Evolutionary conservation across 2,329 filamentous ascomycete species (phyloP).

Genomic region (Fusarium annulatum): DNA sequence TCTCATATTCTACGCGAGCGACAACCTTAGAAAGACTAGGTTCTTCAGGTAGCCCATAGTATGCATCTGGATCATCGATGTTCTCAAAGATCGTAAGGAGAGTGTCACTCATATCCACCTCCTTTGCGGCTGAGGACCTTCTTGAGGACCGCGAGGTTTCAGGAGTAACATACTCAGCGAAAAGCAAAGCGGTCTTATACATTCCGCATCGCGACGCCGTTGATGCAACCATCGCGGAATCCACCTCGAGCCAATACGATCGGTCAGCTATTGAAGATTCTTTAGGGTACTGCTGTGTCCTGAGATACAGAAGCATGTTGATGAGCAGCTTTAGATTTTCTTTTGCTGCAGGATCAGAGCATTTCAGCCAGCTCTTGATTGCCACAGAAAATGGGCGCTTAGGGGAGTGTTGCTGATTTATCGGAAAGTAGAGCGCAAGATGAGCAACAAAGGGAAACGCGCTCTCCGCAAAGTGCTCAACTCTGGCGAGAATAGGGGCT

Average conservation of each 20-base stretch:
- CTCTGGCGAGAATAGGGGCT: conserved; percentile 70
- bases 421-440: conserved; percentile 77
- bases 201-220: conserved; percentile 84
- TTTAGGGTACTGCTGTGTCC: conserved; percentile 78
- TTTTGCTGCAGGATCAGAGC: conserved; percentile 53
- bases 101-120: conserved; percentile 71
- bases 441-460: conserved; percentile 89
- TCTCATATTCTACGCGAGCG: conserved; percentile 87
- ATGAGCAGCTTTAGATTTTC: conserved; percentile 79
- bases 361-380: conserved; percentile 71
- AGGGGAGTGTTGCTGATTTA: conserved; percentile 68
- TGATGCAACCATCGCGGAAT: conserved; percentile 75
- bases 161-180: conserved; percentile 78
- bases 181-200: conserved; percentile 86
- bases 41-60: conserved; percentile 88
- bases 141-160: conserved; percentile 69
- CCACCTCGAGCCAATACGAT: conserved; percentile 85
- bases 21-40: conserved; percentile 82
- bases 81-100: conserved; percentile 88
- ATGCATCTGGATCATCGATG: conserved; percentile 95
- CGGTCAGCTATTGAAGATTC: conserved; percentile 85
- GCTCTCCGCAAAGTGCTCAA: conserved; percentile 76
- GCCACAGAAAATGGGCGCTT: conserved; percentile 74
- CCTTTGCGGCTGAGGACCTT: conserved; percentile 70
- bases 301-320: conserved; percentile 86